These are phyloP conservation scores for Nitzschia sp. DNA, from an alignment of 108 stramenopile genomes.

Conservation along the genomic window DNA sequence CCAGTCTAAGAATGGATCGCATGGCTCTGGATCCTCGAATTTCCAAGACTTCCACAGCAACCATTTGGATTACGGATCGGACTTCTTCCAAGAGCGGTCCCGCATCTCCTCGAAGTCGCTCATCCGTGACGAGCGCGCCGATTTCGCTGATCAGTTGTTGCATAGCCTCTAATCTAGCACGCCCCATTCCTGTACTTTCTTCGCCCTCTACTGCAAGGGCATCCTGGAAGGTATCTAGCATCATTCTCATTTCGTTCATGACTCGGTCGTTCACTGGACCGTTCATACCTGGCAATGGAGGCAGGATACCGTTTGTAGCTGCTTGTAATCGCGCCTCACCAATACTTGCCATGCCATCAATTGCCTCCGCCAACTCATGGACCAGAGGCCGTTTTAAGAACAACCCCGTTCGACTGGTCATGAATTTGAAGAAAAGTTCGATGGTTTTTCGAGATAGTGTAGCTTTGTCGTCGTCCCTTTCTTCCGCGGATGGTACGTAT, in stretches of 20 bases:
- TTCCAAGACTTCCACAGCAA: conserved; percentile 87
- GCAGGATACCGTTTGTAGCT: conserved; percentile 60
- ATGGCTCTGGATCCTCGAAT: conserved; percentile 82
- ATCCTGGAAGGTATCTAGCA: conserved; percentile 68
- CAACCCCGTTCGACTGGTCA: conserved; percentile 78
- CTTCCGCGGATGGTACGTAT: conserved; percentile 67
- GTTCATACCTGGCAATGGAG: conserved; percentile 77
- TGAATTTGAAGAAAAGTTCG: conserved; percentile 77
- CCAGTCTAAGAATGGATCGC: conserved; percentile 57
- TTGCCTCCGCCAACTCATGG: conserved; percentile 80
- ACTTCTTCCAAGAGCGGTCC: conserved; percentile 71
- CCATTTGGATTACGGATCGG: conserved; percentile 72
- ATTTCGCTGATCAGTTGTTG: conserved; percentile 60
- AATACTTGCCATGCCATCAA: conserved; percentile 88
- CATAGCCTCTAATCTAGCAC: conserved; percentile 61
- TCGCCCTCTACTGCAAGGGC: conserved; percentile 44
- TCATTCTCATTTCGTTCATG: conserved; percentile 69
- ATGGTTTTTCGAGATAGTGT: conserved; percentile 73
- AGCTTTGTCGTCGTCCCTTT: conserved; percentile 39
- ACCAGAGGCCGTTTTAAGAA: conserved; percentile 86
- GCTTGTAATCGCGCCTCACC: conserved; percentile 72
- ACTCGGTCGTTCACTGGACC: conserved; percentile 80
- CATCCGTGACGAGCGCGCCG: conserved; percentile 47
- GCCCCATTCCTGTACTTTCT: conserved; percentile 13
- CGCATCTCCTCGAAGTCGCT: conserved; percentile 59